Conservation (phyloP, 2,329 filamentous ascomycete genomes). For the Orbilia brochopaga region DNA sequence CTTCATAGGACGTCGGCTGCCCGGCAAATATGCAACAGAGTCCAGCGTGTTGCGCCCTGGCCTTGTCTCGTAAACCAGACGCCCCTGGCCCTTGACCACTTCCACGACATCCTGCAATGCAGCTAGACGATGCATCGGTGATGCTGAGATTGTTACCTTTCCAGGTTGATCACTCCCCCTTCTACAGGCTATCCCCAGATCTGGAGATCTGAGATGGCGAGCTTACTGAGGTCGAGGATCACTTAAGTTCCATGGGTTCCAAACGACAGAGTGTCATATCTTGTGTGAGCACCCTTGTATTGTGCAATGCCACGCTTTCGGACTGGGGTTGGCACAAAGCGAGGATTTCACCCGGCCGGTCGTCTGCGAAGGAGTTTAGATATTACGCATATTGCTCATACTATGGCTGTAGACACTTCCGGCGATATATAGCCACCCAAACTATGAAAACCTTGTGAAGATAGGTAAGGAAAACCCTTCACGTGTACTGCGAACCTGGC, state of each 20-base stretch:
- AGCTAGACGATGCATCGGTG: constrained; percentile 4
- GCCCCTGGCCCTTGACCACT: neutral
- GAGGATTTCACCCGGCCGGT: neutral
- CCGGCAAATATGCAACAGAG: constrained; percentile 23
- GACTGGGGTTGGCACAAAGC: neutral
- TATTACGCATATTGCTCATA: too few relatives aligned
- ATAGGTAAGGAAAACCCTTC: too few relatives aligned
- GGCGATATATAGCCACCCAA: too few relatives aligned
- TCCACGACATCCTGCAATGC: constrained; percentile 28
- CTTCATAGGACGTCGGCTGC: neutral
- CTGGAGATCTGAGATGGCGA: neutral
- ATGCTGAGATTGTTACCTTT: neutral
- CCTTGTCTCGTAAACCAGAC: too few relatives aligned
- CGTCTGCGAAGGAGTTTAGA: too few relatives aligned
- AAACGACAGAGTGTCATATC: too few relatives aligned
- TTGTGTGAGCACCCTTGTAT: too few relatives aligned
- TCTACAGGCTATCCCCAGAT: too few relatives aligned
- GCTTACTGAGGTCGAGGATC: too few relatives aligned
- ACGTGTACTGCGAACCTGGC: neutral
- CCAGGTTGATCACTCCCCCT: too few relatives aligned
- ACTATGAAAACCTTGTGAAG: neutral
- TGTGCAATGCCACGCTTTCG: neutral
- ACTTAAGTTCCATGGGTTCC: too few relatives aligned
- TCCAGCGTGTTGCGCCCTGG: constrained; percentile 2
- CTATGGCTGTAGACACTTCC: constrained; percentile 1